phyloP scores from a whole-genome alignment of 1,284 basidiomycete species.

The Ustilago bromivora region DNA sequence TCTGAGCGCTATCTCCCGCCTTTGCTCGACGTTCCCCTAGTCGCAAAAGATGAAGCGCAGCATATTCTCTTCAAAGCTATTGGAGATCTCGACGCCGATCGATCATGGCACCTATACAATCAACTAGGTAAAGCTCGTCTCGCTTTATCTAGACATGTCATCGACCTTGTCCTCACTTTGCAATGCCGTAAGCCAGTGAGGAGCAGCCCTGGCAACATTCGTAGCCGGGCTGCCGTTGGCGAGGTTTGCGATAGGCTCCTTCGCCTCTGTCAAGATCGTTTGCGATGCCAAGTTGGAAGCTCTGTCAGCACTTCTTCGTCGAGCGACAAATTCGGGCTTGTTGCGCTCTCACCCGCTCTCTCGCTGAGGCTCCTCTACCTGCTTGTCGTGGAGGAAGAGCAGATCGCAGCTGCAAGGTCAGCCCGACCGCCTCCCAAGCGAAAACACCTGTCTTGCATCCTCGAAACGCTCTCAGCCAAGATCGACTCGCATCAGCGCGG shows the following conservation, averaged over 20 bases:
- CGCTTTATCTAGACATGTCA: conserved; percentile 9
- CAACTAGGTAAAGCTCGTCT: conserved; percentile 25
- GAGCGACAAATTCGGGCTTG: conserved; percentile 1
- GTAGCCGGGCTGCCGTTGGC: conserved; percentile 15
- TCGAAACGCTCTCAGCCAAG: conserved; percentile 12
- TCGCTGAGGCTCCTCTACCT: conserved; percentile 41
- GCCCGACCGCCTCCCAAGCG: conserved; percentile 5
- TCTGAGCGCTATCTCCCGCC: conserved; percentile 39
- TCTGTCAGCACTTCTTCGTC: background rate
- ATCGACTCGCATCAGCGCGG: background rate
- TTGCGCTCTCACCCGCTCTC: conserved; percentile 12
- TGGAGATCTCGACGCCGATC: conserved; percentile 31
- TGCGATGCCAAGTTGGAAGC: conserved; percentile 12
- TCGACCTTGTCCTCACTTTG: conserved; percentile 32
- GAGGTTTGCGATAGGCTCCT: conserved; percentile 40
- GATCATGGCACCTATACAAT: conserved; percentile 32
- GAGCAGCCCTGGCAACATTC: conserved; percentile 12
- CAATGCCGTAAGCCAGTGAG: conserved; percentile 40
- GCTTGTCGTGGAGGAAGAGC: conserved; percentile 42
- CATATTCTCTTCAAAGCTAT: conserved; percentile 23
- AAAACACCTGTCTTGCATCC: conserved; percentile 3
- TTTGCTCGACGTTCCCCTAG: conserved; percentile 19
- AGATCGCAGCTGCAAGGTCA: conserved; percentile 22
- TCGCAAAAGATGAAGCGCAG: conserved; percentile 17
- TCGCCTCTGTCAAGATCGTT: conserved; percentile 24